Conservation (phyloP, 441 rosid genomes). For the Lepidium campestre region DNA sequence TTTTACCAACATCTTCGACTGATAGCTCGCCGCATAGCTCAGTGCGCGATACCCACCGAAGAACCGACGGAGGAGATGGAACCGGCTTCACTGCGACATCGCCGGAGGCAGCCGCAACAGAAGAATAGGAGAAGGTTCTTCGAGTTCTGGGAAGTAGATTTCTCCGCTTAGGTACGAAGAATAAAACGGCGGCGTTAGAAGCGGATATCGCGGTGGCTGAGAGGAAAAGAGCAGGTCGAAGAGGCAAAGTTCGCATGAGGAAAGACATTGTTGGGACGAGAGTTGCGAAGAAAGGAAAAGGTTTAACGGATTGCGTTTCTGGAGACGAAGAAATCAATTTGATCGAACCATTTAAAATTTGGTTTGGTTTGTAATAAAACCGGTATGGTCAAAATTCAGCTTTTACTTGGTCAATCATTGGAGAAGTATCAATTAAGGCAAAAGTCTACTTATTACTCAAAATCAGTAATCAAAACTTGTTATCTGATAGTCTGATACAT, state of each 20-base stretch:
- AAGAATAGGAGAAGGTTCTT: conserved; percentile 17
- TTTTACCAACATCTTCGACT: conserved; percentile 54
- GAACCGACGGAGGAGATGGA: conserved; percentile 27
- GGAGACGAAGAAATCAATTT: neutral
- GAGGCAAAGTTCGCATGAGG: conserved; percentile 46
- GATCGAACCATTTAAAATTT: neutral
- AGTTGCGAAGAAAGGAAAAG: neutral
- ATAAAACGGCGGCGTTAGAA: neutral
- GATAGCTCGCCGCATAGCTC: conserved; percentile 63
- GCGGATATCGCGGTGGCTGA: conserved; percentile 19
- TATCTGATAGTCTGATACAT: conserved; percentile 9
- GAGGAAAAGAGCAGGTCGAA: conserved; percentile 34
- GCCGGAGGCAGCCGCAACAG: conserved; percentile 30
- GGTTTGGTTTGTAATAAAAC: neutral
- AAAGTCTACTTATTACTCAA: neutral
- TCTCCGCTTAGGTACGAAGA: conserved; percentile 13
- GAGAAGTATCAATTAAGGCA: neutral
- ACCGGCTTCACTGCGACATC: conserved; percentile 12
- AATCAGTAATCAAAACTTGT: conserved; percentile 16
- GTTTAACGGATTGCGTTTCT: conserved; percentile 17
- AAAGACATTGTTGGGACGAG: conserved; percentile 40
- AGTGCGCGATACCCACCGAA: conserved; percentile 77
- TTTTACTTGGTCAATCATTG: neutral
- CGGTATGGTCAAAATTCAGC: neutral
- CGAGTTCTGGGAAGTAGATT: conserved; percentile 13